phyloP scores from a whole-genome alignment of 2,329 filamentous ascomycete genomes.

The Fusarium vanettenii region DNA sequence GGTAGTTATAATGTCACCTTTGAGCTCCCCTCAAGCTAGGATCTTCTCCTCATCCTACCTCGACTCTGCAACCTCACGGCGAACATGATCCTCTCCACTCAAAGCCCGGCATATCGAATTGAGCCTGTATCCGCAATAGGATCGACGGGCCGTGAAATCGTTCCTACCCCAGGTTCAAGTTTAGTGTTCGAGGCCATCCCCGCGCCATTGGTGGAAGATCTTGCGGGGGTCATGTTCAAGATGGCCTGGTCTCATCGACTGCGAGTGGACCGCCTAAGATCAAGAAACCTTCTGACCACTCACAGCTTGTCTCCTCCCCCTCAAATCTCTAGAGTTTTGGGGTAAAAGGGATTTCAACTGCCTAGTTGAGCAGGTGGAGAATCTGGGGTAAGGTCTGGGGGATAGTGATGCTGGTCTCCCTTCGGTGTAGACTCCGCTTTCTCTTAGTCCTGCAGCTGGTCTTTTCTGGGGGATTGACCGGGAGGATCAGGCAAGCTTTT shows the following conservation, averaged over 20 bases:
- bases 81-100: not conserved
- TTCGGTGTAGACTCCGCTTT: slow-evolving; percentile 15
- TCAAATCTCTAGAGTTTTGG: slow-evolving; percentile 20
- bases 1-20: slow-evolving; percentile 22
- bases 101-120: not conserved
- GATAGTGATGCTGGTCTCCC: slow-evolving; percentile 2
- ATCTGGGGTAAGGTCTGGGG: slow-evolving; percentile 38
- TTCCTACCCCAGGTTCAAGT: not conserved
- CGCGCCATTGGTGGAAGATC: slow-evolving; percentile 43
- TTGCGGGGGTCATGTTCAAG: slow-evolving; percentile 12
- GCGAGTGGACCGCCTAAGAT: slow-evolving; percentile 41
- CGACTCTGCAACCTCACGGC: not conserved
- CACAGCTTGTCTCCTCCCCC: slow-evolving; percentile 10
- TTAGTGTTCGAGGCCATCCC: slow-evolving; percentile 1
- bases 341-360: slow-evolving; percentile 8
- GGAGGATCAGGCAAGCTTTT: not conserved
- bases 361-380: slow-evolving; percentile 24
- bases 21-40: not conserved
- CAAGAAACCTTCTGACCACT: slow-evolving; percentile 19
- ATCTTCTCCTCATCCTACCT: slow-evolving; percentile 17
- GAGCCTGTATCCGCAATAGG: slow-evolving; percentile 25
- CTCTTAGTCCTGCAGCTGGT: not conserved
- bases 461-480: not conserved
- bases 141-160: slow-evolving; percentile 38
- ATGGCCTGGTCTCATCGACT: slow-evolving; percentile 8